phyloP scores from a whole-genome alignment of 2,329 filamentous ascomycete genomes.

The Cyanodermella asteris region DNA sequence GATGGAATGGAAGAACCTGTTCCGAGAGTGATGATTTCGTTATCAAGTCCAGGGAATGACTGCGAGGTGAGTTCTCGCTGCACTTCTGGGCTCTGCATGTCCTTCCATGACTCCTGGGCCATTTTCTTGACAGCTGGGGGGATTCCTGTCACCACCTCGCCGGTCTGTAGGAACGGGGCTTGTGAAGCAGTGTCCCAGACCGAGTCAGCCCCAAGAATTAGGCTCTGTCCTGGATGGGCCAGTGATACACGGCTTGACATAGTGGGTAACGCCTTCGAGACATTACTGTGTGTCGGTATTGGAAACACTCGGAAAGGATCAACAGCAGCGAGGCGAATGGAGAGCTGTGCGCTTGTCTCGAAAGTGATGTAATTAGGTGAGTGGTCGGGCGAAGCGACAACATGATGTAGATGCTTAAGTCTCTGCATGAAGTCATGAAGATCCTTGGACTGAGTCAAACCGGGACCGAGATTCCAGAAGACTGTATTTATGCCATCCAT shows the following conservation, averaged over 20 bases:
- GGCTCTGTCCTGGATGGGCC: too few relatives aligned
- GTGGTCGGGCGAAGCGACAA: slow-evolving; percentile 53
- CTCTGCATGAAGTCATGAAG: slow-evolving; percentile 49
- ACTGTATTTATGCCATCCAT: slow-evolving; percentile 46
- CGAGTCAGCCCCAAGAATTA: too few relatives aligned
- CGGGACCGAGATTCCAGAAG: slow-evolving; percentile 62
- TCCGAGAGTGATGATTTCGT: slow-evolving; percentile 68
- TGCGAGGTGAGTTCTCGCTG: slow-evolving; percentile 31
- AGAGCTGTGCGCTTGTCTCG: slow-evolving; percentile 41
- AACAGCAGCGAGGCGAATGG: slow-evolving; percentile 47
- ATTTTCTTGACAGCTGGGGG: slow-evolving; percentile 19
- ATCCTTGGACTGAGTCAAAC: slow-evolving; percentile 37
- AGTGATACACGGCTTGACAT: too few relatives aligned
- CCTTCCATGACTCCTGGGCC: slow-evolving; percentile 14
- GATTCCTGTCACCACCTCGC: slow-evolving; percentile 2
- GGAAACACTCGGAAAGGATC: slow-evolving; percentile 55
- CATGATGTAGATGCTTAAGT: slow-evolving; percentile 42
- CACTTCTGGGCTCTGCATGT: slow-evolving; percentile 14
- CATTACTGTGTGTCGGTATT: slow-evolving; percentile 44
- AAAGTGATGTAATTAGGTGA: slow-evolving; percentile 57
- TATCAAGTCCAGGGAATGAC: slow-evolving; percentile 51
- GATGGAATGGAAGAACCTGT: slow-evolving; percentile 81
- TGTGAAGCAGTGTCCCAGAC: too few relatives aligned
- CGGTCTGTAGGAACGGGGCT: slow-evolving; percentile 6
- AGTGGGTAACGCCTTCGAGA: slow-evolving; percentile 13